Evolutionary conservation across 2,329 filamentous ascomycete genomes (phyloP), one percentile per base, ranked within the genome.

Genomic region (Cryphonectria japonica): DNA sequence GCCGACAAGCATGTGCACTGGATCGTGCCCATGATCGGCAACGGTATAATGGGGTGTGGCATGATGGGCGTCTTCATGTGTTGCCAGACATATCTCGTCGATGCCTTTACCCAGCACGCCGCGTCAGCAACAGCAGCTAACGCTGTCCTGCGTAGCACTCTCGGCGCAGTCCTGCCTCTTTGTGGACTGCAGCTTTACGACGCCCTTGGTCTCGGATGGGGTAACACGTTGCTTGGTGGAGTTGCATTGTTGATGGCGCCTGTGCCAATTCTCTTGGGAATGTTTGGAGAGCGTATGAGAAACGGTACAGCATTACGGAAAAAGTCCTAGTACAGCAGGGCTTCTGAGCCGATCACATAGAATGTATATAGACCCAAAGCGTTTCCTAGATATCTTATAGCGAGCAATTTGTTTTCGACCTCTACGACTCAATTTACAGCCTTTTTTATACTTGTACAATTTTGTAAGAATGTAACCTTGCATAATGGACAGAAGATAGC

Each of bases 21-120:
- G 82, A 82, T 84, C 59, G 79, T 86, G 13, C 86, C 87, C 0
- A 86, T 88, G 69, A 83, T 89, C 61, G 87, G 87, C 11, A 86
- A 85, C 3, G 78, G 78, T 0, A 81, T 87, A 34, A 83, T 88
- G 68, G 85, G 86, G 0, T 77, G 83, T 3, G 86, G 86, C 2
- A 69, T 66, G 11, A 75, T 75, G 29, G 46, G 73, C 19, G 67
- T 74, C 52, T 73, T 77, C 60, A 74, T 76, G 50, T 66, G 71
- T 26, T 68, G 72, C 52, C 75, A 74, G 64, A 75, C 69, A 41
- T 76, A 75, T 46, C 71, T 75, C 22, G 70, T 75, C n/a, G 72
- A 75, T 41, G 66, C 73, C 1, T 74, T 69, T 26, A 70, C 68
- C 26, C 52, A 67, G 62, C 74, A 76, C 37, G 74, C 76, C 0